A percentile compares a stretch with the other conserved stretches of the same genome.
Evolutionary conservation across 495 filamentous ascomycete species (phyloP).

Genomic region (Aspergillus funiculosus): DNA sequence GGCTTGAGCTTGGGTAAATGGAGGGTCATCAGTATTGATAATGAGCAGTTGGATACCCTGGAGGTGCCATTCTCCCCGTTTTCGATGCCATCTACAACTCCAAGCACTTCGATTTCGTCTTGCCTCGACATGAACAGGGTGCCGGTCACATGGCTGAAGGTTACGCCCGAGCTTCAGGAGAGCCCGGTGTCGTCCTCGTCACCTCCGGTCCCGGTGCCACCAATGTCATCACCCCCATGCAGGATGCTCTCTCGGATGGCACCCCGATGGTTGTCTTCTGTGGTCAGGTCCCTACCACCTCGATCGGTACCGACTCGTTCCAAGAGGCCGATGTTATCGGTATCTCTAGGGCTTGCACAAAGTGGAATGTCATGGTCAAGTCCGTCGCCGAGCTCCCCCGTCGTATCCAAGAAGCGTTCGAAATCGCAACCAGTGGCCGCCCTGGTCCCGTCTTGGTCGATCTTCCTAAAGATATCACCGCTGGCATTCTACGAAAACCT

Average conservation of each 20-base stretch:
- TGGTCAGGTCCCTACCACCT: slow-evolving; percentile 51
- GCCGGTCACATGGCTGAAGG: slow-evolving; percentile 64
- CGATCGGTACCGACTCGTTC: slow-evolving; percentile 57
- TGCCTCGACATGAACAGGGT: slow-evolving; percentile 59
- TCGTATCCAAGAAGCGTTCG: slow-evolving; percentile 57
- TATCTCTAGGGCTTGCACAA: slow-evolving; percentile 57
- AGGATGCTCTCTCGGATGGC: slow-evolving; percentile 57
- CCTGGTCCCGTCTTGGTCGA: slow-evolving; percentile 59
- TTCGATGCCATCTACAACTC: slow-evolving; percentile 63
- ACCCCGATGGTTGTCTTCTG: slow-evolving; percentile 59
- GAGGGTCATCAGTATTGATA: slow-evolving; percentile 1
- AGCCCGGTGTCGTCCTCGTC: slow-evolving; percentile 56
- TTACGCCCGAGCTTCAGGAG: slow-evolving; percentile 54
- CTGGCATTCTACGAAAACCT: slow-evolving; percentile 43
- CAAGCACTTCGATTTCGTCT: slow-evolving; percentile 55
- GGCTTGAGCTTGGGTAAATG: neutral
- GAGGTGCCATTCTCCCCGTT: slow-evolving; percentile 45
- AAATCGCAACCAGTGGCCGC: slow-evolving; percentile 53
- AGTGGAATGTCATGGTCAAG: slow-evolving; percentile 62
- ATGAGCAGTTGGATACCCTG: slow-evolving; percentile 39
- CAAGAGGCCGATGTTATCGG: slow-evolving; percentile 61
- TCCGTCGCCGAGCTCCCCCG: slow-evolving; percentile 53
- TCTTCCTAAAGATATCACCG: slow-evolving; percentile 56
- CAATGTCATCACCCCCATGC: slow-evolving; percentile 58
- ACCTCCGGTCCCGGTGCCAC: slow-evolving; percentile 62